Base-by-base conservation (phyloP, 495 filamentous ascomycete genomes). In the Hyaloscypha hepaticicola region DNA sequence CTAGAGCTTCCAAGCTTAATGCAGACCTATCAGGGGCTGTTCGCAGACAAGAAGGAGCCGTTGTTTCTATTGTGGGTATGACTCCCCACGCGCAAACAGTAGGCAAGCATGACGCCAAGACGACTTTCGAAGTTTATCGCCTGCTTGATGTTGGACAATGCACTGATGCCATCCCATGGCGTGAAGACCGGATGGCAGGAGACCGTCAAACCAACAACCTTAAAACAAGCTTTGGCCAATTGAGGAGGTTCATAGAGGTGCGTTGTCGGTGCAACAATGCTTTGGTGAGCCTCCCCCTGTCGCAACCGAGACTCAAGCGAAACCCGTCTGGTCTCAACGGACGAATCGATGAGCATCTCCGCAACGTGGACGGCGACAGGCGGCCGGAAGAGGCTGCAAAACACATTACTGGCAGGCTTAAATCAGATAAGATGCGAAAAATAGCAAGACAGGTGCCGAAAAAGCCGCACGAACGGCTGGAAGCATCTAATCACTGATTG, bases 261-360 rank as follows among this genome's bases (percentile, higher is more conserved):
- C 24, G n/a, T 27, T 19, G 25, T 53, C 50, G 50, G 25, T 24
- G 22, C n/a, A 51, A 58, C 25, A 48, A 53, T 22, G 52, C 55
- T 45, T 65, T 65, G 41, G 63, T 55, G 31, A 55, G 27, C 19
- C 1, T 25, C 27, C 58, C 69, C 69, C 56, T 60, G 62, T 41
- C 29, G 28, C n/a, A 45, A 12, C 58, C 55, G 66, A 69, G 59
- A 72, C 69, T 57, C 27, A 21, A 28, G 11, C 69, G 69, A 72
- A 72, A 72, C 69, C 58, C 31, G 49, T 24, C 48, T 49, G 58
- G 66, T 72, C 55, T 69, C 58, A 72, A 64, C 58, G 51, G 38
- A 41, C 57, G 22, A 33, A 58, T 55, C 25, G 38, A 60, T 33
- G 24, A 16, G 51, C 48, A 27, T 22, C n/a, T 63, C 53, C 53